A percentile compares a stretch with the other conserved stretches of the same genome.
Conservation (phyloP, 768 basidiomycete genomes). For the Filobasidium floriforme region DNA sequence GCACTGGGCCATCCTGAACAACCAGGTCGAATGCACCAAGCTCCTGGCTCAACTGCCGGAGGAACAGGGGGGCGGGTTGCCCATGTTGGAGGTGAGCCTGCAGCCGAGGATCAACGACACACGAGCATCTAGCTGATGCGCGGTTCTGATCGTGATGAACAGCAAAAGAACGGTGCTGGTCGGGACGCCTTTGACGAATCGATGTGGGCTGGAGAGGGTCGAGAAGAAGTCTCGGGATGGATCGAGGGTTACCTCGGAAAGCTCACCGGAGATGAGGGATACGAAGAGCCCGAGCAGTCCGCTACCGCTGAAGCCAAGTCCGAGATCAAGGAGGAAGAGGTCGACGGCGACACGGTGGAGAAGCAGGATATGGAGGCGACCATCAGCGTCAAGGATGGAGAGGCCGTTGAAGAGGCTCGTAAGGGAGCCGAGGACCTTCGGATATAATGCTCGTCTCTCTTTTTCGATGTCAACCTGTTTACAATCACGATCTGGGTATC, state of each 20-base stretch:
- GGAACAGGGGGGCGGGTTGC: conserved; percentile 41
- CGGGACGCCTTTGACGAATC: conserved; percentile 42
- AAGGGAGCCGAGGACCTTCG: conserved; percentile 28
- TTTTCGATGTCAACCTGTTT: too few relatives aligned
- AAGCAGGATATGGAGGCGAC: conserved; percentile 22
- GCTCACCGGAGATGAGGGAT: conserved; percentile 71
- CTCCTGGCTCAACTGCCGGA: conserved; percentile 37
- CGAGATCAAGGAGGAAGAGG: conserved; percentile 62
- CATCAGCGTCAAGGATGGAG: conserved; percentile 11
- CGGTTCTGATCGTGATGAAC: neutral
- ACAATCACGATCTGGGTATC: too few relatives aligned
- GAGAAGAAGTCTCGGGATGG: conserved; percentile 44
- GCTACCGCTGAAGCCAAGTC: conserved; percentile 69
- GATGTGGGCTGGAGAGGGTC: conserved; percentile 42
- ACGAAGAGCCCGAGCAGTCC: conserved; percentile 71
- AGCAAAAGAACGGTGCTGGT: conserved; percentile 39
- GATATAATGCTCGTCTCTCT: neutral
- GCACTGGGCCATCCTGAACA: conserved; percentile 86
- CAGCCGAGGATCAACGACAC: neutral
- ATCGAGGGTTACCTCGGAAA: conserved; percentile 54
- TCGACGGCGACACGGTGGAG: conserved; percentile 42
- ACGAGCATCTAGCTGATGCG: neutral
- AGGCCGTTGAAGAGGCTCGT: conserved; percentile 32
- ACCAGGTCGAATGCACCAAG: conserved; percentile 54
- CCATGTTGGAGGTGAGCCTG: conserved; percentile 35